A percentile compares a stretch with the other conserved stretches of the same genome.
phyloP scores from a whole-genome alignment of 345 rosid species.

The Eucalyptus regnans region DNA sequence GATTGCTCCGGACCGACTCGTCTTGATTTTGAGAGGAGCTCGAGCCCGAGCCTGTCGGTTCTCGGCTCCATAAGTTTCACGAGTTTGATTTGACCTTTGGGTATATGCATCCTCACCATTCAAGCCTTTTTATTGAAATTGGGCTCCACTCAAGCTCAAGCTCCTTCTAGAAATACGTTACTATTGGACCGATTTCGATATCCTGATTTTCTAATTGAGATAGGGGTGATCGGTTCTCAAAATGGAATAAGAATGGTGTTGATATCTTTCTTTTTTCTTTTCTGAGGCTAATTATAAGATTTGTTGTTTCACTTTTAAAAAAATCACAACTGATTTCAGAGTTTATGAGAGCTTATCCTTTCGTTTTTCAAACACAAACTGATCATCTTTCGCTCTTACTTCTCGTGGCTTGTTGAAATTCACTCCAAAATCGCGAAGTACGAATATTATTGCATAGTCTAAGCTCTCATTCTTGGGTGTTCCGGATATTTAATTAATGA shows the following conservation, averaged over 20 bases:
- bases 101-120: too few species aligned
- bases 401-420: too few species aligned
- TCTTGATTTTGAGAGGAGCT: not conserved
- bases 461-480: not conserved
- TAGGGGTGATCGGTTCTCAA: not conserved
- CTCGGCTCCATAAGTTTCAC: not conserved
- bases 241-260: too few species aligned
- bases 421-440: accelerated
- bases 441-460: accelerated
- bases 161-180: too few species aligned
- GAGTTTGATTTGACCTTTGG: not conserved
- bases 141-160: accelerated
- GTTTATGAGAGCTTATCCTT: too few species aligned
- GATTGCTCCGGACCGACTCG: not conserved
- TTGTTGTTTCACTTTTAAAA: too few species aligned
- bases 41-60: not conserved
- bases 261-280: not conserved
- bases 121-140: too few species aligned
- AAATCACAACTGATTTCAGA: too few species aligned
- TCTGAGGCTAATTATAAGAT: too few species aligned
- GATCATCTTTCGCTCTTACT: accelerated
- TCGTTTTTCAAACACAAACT: too few species aligned
- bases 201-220: not conserved
- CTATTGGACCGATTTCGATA: accelerated
- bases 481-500: accelerated